Percentiles rank a stretch among this genome's conserved stretches.
Conservation (phyloP, 495 filamentous ascomycete genomes). For the Talaromyces wortmannii region DNA sequence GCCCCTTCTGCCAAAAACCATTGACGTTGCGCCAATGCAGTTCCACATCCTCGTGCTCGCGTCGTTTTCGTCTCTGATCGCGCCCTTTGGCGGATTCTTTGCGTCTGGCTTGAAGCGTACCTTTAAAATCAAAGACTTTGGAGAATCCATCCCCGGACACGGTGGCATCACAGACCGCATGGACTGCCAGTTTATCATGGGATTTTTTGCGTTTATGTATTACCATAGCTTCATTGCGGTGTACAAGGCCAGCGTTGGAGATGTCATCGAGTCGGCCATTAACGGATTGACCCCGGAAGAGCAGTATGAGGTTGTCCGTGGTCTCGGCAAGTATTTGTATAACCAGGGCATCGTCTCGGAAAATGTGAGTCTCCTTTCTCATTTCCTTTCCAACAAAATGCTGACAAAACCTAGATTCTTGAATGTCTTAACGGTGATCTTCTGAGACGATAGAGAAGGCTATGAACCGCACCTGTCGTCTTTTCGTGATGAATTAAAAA, state of each 20-base stretch:
- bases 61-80: constrained; percentile 93
- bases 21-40: constrained; percentile 81
- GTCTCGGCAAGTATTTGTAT: constrained; percentile 75
- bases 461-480: constrained; percentile 16
- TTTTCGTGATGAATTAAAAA: constrained; percentile 6
- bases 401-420: constrained; percentile 23
- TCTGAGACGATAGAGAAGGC: constrained; percentile 28
- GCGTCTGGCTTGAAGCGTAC: constrained; percentile 96
- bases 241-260: constrained; percentile 72
- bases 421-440: constrained; percentile 36
- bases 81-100: constrained; percentile 98
- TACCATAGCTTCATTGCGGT: constrained; percentile 95
- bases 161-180: constrained; percentile 98
- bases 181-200: constrained; percentile 99
- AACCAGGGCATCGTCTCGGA: constrained; percentile 71
- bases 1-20: constrained; percentile 51
- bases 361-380: constrained; percentile 39
- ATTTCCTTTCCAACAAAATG: neutral
- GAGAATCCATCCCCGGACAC: constrained; percentile 94
- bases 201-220: constrained; percentile 96
- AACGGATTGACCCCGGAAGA: constrained; percentile 76
- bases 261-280: constrained; percentile 82
- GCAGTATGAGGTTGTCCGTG: constrained; percentile 80
- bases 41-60: constrained; percentile 89
- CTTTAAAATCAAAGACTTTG: constrained; percentile 99